phyloP scores from a whole-genome alignment of 2,329 filamentous ascomycete genomes.

The Botryotinia calthae region DNA sequence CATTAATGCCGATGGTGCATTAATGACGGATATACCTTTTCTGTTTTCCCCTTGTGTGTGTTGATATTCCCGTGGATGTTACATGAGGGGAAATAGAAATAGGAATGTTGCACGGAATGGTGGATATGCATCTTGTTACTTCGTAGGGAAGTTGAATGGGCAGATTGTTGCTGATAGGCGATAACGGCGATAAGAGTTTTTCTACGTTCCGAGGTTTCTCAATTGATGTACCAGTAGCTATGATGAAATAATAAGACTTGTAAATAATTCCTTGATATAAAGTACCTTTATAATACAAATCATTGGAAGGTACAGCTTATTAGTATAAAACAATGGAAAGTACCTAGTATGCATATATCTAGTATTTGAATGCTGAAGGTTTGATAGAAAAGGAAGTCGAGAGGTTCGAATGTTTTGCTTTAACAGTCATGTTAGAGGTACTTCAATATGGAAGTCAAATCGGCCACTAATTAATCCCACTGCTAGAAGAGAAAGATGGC shows the following conservation, averaged over 20 bases:
- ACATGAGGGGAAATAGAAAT: conserved; percentile 1
- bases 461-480: not conserved
- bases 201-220: not conserved
- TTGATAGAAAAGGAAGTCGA: not conserved
- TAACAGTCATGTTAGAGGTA: not conserved
- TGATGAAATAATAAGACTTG: not conserved
- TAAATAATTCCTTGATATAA: not conserved
- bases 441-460: not conserved
- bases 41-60: not conserved
- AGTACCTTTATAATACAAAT: too few species aligned
- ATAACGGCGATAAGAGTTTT: conserved; percentile 8
- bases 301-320: not conserved
- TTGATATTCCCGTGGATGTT: conserved; percentile 2
- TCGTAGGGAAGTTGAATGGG: not conserved
- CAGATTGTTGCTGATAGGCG: conserved; percentile 1
- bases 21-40: not conserved
- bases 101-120: not conserved
- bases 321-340: not conserved
- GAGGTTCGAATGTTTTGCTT: not conserved
- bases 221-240: not conserved
- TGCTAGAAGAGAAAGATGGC: not conserved
- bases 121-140: not conserved
- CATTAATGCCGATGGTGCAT: conserved; percentile 13
- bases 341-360: not conserved
- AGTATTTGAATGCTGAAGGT: not conserved